phyloP scores from a whole-genome alignment of 192 early-diverging fungal genomes.

The Linnemannia hyalina region DNA sequence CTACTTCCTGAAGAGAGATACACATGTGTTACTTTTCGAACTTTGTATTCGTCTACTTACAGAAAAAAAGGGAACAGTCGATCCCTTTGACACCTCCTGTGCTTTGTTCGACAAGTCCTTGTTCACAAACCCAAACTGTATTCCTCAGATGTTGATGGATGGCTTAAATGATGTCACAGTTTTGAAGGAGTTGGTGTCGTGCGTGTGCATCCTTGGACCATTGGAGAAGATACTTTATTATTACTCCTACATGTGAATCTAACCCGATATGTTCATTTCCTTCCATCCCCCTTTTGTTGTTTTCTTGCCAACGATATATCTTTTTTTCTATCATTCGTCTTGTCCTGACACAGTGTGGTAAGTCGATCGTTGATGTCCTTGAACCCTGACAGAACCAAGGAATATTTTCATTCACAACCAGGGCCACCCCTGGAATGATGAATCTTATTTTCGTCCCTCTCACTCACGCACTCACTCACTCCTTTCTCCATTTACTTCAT shows the following conservation, averaged over 20 bases:
- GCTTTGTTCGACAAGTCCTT: neutral
- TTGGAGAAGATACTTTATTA: neutral
- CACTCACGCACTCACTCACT: neutral
- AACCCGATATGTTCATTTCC: neutral
- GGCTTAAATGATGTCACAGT: neutral
- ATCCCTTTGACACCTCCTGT: neutral
- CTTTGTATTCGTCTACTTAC: neutral
- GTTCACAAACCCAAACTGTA: no score
- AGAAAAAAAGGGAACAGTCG: neutral
- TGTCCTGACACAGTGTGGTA: constrained; percentile 16
- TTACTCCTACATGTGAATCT: neutral
- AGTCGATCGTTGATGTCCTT: neutral
- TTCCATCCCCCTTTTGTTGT: neutral
- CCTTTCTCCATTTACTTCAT: neutral
- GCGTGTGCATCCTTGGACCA: neutral
- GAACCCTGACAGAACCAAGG: neutral
- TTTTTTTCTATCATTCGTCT: neutral
- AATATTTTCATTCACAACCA: neutral
- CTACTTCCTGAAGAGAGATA: neutral
- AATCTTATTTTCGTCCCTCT: neutral
- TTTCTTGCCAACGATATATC: neutral
- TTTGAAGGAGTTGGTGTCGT: neutral
- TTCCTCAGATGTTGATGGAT: neutral
- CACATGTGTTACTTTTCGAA: neutral
- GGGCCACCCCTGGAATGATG: neutral